Percentiles rank a stretch among this genome's conserved stretches.
phyloP scores from a whole-genome alignment of 768 basidiomycete genomes.

The Jaapia argillacea region DNA sequence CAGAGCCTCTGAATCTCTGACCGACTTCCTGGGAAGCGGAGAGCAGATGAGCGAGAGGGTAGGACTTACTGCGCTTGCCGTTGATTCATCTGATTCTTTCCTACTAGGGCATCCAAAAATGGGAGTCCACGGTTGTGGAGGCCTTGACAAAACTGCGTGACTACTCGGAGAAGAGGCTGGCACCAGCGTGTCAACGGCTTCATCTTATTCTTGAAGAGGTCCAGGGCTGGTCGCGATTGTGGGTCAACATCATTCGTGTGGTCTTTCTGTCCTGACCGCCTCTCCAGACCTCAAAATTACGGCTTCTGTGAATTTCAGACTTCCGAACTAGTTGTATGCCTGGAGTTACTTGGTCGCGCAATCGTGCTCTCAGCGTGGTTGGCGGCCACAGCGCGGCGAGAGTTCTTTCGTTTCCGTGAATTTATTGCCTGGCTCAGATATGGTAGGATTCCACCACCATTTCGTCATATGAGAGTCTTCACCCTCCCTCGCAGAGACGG shows the following conservation, averaged over 20 bases:
- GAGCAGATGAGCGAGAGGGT: conserved; percentile 82
- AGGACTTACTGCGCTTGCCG: conserved; percentile 11
- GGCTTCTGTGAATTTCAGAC: conserved; percentile 41
- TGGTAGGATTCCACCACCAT: conserved; percentile 34
- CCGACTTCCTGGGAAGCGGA: conserved; percentile 67
- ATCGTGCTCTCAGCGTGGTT: conserved; percentile 64
- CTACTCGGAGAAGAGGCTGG: conserved; percentile 56
- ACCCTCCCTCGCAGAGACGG: conserved; percentile 26
- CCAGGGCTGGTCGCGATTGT: conserved; percentile 71
- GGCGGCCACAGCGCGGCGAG: conserved; percentile 52
- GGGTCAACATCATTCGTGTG: conserved; percentile 14
- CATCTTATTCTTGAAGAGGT: conserved; percentile 72
- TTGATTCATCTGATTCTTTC: conserved; percentile 7
- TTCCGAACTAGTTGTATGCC: conserved; percentile 39
- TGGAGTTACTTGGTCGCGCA: conserved; percentile 42
- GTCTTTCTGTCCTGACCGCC: no score
- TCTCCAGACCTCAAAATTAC: conserved; percentile 43
- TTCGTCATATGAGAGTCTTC: not conserved
- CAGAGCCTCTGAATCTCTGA: conserved; percentile 55
- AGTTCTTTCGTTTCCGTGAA: conserved; percentile 64
- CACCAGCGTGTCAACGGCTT: conserved; percentile 68
- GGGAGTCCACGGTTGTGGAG: conserved; percentile 68
- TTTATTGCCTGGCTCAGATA: conserved; percentile 72
- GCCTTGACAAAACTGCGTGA: conserved; percentile 67
- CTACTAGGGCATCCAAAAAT: conserved; percentile 66